Base-by-base conservation (phyloP, 1,139 yeast genomes). In the Suhomyces ambrosiae region DNA sequence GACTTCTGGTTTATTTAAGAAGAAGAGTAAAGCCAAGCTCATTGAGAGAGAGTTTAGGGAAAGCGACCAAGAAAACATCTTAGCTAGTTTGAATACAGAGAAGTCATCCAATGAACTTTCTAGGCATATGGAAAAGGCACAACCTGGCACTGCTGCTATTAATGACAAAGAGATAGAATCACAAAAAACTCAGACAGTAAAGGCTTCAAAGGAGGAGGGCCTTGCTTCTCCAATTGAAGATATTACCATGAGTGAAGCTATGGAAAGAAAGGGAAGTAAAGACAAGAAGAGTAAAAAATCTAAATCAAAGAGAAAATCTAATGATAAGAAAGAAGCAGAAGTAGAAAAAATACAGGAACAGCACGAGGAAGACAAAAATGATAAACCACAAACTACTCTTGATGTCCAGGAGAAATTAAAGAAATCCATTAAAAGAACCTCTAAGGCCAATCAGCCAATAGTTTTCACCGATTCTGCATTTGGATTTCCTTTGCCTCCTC, bases 401-500 rank as follows among this genome's bases (percentile, higher is more conserved):
- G 75, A 71, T 34, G 71, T 72, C 8, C 76, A 71, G 49, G 76
- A 72, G 42, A 69, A 70, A 52, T 57, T 72, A 44, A 68, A 68
- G 40, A 67, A 66, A 49, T 65, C 72, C 7, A 72, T 72, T 47
- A 65, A 58, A 42, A 56, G 76, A 37, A 61, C 72, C 0, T 69
- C 76, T 7, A 58, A 56, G 40, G 74, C 78, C 23, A 85, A 85
- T 53, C 87, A 85, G 41, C 90, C 94, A 0, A 75, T 84, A 30
- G 80, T 81, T 47, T 84, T 84, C 61, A 82, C 86, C 2, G 92
- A 84, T 48, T 82, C 90, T 16, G 90, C 92, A 4, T 85, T 85
- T 63, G 95, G 95, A 4, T 85, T 85, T 62, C 94, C 95, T 4
- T 65, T 85, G 40, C 95, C 95, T 1, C 89, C 89, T 24, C 78